Percentiles rank a stretch among this genome's conserved stretches.
Conservation (phyloP, 2,329 filamentous ascomycete genomes). For the Botrytis fragariae region DNA sequence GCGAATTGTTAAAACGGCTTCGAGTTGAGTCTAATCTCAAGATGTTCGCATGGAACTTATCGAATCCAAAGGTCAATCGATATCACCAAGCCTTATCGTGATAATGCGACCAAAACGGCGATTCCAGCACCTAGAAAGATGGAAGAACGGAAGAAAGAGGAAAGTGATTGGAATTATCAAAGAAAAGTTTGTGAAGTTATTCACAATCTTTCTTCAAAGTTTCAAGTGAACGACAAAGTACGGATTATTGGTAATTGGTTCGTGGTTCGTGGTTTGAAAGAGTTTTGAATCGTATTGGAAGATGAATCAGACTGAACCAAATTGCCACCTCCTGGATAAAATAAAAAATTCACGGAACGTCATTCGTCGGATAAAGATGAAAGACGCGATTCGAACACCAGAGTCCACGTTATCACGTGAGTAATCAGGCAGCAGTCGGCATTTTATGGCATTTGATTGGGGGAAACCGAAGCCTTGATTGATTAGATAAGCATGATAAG, state of each 20-base stretch:
- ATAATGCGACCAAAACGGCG: neutral
- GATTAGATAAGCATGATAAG: neutral
- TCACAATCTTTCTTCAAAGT: neutral
- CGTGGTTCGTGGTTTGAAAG: neutral
- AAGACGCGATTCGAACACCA: neutral
- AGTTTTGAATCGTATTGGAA: neutral
- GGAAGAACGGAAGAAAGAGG: neutral
- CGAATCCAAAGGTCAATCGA: neutral
- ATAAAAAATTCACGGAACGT: neutral
- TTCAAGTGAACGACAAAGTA: neutral
- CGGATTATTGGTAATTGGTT: neutral
- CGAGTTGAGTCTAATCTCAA: neutral
- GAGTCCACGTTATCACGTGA: neutral
- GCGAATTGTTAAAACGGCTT: neutral
- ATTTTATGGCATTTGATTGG: neutral
- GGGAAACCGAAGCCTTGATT: neutral
- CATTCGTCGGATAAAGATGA: slow-evolving; percentile 4
- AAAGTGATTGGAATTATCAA: too few relatives aligned
- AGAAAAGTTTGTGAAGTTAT: slow-evolving; percentile 5
- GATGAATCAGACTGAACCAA: neutral
- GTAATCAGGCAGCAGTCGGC: neutral
- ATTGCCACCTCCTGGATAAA: neutral
- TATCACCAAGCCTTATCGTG: neutral
- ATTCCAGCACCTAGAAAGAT: too few relatives aligned
- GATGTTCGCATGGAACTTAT: neutral